Conservation (phyloP, 2,329 filamentous ascomycete species). For the Mollisia scopiformis region DNA sequence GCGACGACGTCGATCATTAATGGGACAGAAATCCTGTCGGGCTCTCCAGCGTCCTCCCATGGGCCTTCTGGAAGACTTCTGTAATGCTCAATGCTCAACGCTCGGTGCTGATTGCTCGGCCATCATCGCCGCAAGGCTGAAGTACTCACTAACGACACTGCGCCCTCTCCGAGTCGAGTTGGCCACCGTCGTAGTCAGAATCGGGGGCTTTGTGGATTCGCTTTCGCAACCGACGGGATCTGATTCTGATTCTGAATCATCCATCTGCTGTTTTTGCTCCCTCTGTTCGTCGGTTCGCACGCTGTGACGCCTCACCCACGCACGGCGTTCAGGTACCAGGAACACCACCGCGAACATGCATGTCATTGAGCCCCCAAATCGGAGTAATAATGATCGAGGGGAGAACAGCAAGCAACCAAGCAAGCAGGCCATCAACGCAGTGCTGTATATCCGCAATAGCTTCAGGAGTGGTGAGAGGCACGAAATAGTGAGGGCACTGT, state of each 20-base stretch:
- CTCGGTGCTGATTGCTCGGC: too few species aligned
- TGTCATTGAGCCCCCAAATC: background rate
- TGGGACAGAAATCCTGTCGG: conserved; percentile 2
- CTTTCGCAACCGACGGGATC: background rate
- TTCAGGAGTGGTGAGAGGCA: background rate
- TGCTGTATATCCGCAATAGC: background rate
- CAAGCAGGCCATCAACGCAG: too few species aligned
- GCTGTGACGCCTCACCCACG: background rate
- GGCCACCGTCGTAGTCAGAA: background rate
- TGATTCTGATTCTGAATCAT: too few species aligned
- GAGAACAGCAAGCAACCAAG: background rate
- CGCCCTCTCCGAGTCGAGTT: too few species aligned
- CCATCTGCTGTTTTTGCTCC: background rate
- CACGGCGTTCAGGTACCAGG: background rate
- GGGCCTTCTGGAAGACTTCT: conserved; percentile 1
- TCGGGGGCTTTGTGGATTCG: background rate
- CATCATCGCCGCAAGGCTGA: conserved; percentile 7
- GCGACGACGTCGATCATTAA: conserved; percentile 4
- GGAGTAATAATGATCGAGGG: background rate
- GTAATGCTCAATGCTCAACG: too few species aligned
- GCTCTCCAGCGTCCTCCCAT: background rate
- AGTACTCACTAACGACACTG: background rate
- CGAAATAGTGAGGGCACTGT: too few species aligned
- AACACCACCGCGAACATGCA: too few species aligned
- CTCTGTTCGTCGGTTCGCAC: background rate